Conservation (phyloP, 257 asterid genomes). For the Haberlea rhodopensis region DNA sequence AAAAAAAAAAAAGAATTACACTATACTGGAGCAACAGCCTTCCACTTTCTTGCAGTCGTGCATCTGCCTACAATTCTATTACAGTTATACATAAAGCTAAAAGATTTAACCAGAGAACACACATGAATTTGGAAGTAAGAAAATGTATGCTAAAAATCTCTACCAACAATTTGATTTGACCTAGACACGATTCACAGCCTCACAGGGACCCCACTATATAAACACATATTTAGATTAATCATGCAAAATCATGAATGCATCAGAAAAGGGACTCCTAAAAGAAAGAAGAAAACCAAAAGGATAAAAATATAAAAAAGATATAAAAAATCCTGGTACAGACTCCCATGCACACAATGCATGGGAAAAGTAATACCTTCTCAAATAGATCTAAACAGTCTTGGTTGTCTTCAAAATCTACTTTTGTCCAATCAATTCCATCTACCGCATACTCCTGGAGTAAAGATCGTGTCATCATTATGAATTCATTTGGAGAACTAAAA, state of each 20-base stretch:
- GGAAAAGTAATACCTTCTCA: conserved; percentile 51
- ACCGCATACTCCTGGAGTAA: conserved; percentile 69
- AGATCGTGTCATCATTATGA: neutral
- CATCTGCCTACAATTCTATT: neutral
- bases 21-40: neutral
- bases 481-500: neutral
- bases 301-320: neutral
- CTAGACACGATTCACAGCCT: too few species aligned
- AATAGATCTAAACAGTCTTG: conserved; percentile 83
- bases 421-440: conserved; percentile 93
- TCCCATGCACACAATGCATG: neutral
- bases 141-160: too few species aligned
- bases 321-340: neutral
- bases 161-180: neutral
- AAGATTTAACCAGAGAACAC: neutral
- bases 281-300: neutral
- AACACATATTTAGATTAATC: conserved; percentile 14
- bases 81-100: neutral
- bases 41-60: neutral
- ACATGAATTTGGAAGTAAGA: neutral
- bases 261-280: neutral
- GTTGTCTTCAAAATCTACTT: conserved; percentile 84
- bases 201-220: neutral
- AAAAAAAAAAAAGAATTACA: too few species aligned
- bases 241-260: conserved; percentile 1